Evolutionary conservation across 75 land plant genomes (phyloP).

Genomic region (Selaginella tamariscina): DNA sequence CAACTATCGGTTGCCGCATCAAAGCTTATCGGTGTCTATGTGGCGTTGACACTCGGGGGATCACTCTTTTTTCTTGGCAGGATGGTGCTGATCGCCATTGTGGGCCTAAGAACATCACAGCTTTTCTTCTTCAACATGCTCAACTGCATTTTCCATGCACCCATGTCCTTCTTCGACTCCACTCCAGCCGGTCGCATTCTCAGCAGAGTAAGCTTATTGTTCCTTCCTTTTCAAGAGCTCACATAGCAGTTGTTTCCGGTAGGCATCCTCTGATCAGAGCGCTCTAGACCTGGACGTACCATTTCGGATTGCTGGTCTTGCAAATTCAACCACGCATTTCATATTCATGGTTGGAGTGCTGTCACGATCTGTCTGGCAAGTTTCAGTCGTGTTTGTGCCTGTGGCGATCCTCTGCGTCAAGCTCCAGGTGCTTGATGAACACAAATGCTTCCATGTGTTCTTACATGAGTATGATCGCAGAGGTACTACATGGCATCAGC

Average conservation of each 20-base stretch:
- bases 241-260: not conserved
- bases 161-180: constrained; percentile 36
- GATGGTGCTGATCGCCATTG: not conserved
- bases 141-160: constrained; percentile 25
- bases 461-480: constrained; percentile 1
- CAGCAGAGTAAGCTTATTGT: constrained; percentile 21
- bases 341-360: not conserved
- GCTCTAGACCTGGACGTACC: constrained; percentile 11
- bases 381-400: constrained; percentile 8
- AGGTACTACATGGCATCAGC: constrained; percentile 13
- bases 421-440: constrained; percentile 3
- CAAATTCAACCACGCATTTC: not conserved
- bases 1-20: not conserved
- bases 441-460: not conserved
- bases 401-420: constrained; percentile 2
- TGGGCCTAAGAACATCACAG: not conserved
- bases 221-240: not conserved
- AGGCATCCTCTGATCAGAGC: constrained; percentile 13
- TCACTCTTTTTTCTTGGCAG: not conserved
- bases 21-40: constrained; percentile 7
- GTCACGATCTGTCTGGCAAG: constrained; percentile 7
- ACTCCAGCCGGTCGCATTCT: constrained; percentile 33
- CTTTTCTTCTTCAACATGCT: constrained; percentile 15
- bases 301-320: not conserved
- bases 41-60: constrained; percentile 4